Percentiles rank a stretch among this genome's conserved stretches.
Evolutionary conservation across 768 basidiomycete genomes (phyloP).

Genomic region (Gautieria morchelliformis): DNA sequence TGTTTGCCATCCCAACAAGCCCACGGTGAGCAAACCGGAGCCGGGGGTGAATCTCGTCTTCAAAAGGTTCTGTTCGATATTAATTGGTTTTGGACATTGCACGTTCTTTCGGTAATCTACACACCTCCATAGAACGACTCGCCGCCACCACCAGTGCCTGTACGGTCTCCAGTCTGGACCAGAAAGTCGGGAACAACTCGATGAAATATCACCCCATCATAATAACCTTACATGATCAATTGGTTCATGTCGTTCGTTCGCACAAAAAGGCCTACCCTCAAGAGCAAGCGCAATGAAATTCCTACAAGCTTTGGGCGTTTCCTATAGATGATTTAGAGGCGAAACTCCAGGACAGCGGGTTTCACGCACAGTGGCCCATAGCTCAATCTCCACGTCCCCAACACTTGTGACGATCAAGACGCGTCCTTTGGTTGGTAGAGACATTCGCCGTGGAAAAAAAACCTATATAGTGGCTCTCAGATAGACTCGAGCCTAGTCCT

Average conservation of each 20-base stretch:
- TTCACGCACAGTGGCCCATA: conserved; percentile 77
- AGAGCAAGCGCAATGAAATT: conserved; percentile 84
- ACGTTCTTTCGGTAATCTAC: conserved; percentile 10
- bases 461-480: no score
- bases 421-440: conserved; percentile 76
- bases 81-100: conserved; percentile 14
- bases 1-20: conserved; percentile 90
- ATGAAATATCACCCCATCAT: conserved; percentile 93
- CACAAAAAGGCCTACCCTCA: conserved; percentile 56
- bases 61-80: conserved; percentile 64
- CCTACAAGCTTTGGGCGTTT: conserved; percentile 90
- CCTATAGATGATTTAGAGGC: conserved; percentile 31
- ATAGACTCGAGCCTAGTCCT: no score
- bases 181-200: conserved; percentile 89
- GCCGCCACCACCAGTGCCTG: conserved; percentile 84
- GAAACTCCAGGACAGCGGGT: no score
- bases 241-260: neutral
- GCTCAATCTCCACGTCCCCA: conserved; percentile 77
- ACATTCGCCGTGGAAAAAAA: conserved; percentile 35
- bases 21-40: conserved; percentile 86
- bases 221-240: conserved; percentile 56
- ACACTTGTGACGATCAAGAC: conserved; percentile 84
- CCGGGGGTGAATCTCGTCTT: conserved; percentile 90
- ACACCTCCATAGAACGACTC: conserved; percentile 91
- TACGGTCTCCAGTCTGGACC: conserved; percentile 90